These are phyloP conservation scores for Pyrus betulifolia DNA, from an alignment of 306 rosid species.

Conservation along the genomic window DNA sequence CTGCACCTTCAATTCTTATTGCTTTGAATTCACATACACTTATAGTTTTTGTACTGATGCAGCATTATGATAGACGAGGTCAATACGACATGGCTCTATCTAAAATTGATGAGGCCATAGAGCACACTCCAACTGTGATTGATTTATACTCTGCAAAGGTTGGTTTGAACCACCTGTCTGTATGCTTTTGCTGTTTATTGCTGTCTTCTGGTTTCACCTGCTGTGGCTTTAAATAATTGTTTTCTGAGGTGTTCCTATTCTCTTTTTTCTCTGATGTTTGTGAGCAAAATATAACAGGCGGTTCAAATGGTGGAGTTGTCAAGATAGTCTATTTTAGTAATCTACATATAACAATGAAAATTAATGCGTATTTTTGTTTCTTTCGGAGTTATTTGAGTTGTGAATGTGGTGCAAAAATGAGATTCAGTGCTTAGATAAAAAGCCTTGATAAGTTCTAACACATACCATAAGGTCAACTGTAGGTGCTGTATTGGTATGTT, in stretches of 20 bases:
- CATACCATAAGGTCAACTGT: background rate
- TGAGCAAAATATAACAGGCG: background rate
- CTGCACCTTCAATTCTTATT: background rate
- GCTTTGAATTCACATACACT: conserved; percentile 8
- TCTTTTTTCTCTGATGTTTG: background rate
- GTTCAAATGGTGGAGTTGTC: background rate
- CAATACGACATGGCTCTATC: conserved; percentile 69
- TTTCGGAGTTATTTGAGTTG: background rate
- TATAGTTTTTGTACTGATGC: conserved; percentile 33
- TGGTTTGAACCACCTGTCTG: conserved; percentile 8
- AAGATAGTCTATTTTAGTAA: background rate
- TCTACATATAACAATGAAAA: too few relatives aligned
- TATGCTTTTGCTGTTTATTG: conserved; percentile 1
- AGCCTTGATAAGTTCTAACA: background rate
- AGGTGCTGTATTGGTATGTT: background rate
- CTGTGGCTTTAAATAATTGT: background rate
- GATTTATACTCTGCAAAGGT: conserved; percentile 96
- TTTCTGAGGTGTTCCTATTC: background rate
- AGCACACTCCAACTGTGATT: conserved; percentile 93
- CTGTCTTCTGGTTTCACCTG: background rate
- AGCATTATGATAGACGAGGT: conserved; percentile 92
- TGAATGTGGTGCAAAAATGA: background rate
- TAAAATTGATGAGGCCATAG: conserved; percentile 79
- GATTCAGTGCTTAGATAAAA: background rate
- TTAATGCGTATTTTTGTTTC: background rate